phyloP scores from a whole-genome alignment of 306 rosid genomes.

The Quercus agrifolia region DNA sequence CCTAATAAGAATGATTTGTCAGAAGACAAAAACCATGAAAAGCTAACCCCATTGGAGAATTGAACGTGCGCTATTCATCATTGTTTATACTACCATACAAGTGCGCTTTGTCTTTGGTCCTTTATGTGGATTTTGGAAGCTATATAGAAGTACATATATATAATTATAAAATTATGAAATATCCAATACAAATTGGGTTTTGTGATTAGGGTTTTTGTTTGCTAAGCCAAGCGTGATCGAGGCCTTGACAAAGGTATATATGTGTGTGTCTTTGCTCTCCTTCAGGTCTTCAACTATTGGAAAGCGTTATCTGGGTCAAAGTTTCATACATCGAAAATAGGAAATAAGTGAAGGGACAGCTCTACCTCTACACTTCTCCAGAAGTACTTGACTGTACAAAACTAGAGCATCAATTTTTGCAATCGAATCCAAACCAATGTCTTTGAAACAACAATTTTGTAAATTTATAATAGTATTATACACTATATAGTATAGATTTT shows the following conservation, averaged over 20 bases:
- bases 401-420: not conserved
- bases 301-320: constrained; percentile 39
- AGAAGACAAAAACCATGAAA: not conserved
- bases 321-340: constrained; percentile 10
- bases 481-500: too few species aligned
- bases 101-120: not conserved
- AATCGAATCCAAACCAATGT: constrained; percentile 2
- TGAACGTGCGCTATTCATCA: not conserved
- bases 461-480: too few species aligned
- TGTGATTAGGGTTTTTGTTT: constrained; percentile 50
- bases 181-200: constrained; percentile 11
- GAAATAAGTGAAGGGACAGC: constrained; percentile 15
- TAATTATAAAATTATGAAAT: not conserved
- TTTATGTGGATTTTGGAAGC: not conserved
- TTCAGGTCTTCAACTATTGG: not conserved
- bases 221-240: not conserved
- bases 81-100: not conserved
- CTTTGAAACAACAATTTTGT: not conserved
- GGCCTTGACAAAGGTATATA: not conserved
- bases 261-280: constrained; percentile 1
- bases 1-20: constrained; percentile 29
- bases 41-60: not conserved
- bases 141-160: too few species aligned
- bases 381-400: constrained; percentile 2
- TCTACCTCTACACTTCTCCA: constrained; percentile 36